Evolutionary conservation across 108 stramenopile genomes (phyloP).

Genomic region (Pelagomonas calceolata): DNA sequence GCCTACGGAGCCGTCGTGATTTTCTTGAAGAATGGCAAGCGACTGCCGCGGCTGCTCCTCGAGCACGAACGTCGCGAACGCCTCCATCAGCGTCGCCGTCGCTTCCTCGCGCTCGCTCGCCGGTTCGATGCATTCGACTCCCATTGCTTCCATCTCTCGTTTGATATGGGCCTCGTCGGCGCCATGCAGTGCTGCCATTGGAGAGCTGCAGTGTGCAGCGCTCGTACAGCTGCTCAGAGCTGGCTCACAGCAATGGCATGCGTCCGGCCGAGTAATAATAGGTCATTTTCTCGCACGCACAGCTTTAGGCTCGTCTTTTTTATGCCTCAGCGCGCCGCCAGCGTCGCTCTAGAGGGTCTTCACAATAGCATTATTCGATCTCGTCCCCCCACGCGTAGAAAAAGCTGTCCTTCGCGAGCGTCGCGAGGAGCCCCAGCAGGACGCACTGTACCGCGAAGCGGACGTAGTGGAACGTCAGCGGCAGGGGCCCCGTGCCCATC

Average conservation of each 20-base stretch:
- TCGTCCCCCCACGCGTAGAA: conserved; percentile 34
- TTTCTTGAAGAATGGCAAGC: conserved; percentile 29
- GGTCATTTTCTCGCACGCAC: too few relatives aligned
- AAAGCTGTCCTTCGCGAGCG: conserved; percentile 23
- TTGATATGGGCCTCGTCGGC: too few relatives aligned
- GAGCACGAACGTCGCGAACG: conserved; percentile 44
- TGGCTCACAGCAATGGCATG: too few relatives aligned
- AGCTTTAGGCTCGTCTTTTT: too few relatives aligned
- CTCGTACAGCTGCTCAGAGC: too few relatives aligned
- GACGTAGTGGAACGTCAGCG: conserved; percentile 18
- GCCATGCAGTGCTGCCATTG: too few relatives aligned
- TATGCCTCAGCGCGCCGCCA: too few relatives aligned
- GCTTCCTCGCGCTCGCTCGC: conserved; percentile 24
- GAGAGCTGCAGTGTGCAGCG: too few relatives aligned
- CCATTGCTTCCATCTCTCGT: too few relatives aligned
- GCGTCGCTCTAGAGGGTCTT: too few relatives aligned
- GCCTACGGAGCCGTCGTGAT: conserved; percentile 28
- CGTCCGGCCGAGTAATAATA: too few relatives aligned
- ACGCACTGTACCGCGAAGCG: conserved; percentile 22
- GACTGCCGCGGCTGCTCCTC: conserved; percentile 28
- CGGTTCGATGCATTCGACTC: conserved; percentile 38
- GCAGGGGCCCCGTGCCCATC: conserved; percentile 32
- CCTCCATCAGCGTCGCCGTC: conserved; percentile 29
- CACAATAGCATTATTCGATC: conserved; percentile 23
- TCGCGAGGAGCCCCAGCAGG: conserved; percentile 17